phyloP scores from a whole-genome alignment of 2,329 filamentous ascomycete species.

The Penicillium sp. region DNA sequence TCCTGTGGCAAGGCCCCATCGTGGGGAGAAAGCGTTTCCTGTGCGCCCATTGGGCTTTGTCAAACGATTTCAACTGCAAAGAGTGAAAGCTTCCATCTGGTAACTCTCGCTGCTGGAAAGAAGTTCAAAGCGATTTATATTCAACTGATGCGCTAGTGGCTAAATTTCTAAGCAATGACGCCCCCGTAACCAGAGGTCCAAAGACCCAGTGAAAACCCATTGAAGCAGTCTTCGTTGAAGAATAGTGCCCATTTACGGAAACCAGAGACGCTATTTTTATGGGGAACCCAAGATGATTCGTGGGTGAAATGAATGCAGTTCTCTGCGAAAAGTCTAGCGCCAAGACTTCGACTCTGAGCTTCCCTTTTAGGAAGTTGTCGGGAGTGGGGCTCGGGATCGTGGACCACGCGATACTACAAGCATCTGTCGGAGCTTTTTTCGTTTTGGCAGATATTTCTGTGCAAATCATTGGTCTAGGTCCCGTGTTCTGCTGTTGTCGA shows the following conservation, averaged over 20 bases:
- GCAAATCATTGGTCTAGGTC: not conserved
- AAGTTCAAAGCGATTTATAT: not conserved
- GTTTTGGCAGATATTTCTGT: not conserved
- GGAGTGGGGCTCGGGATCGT: conserved; percentile 23
- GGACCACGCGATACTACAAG: not conserved
- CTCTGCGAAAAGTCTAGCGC: not conserved
- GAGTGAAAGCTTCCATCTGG: not conserved
- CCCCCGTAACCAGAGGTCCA: not conserved
- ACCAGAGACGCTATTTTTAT: not conserved
- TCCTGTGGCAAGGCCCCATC: not conserved
- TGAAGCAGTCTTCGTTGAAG: not conserved
- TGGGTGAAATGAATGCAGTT: not conserved
- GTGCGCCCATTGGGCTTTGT: not conserved
- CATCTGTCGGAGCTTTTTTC: too few relatives aligned
- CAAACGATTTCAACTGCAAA: not conserved
- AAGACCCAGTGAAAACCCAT: conserved; percentile 5
- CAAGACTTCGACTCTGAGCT: conserved; percentile 13
- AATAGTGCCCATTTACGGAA: conserved; percentile 6
- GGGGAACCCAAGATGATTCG: conserved; percentile 4
- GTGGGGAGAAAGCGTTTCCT: not conserved
- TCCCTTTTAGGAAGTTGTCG: conserved; percentile 25
- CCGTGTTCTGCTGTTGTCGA: not conserved
- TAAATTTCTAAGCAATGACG: conserved; percentile 12
- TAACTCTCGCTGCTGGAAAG: not conserved
- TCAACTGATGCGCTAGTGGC: not conserved